A percentile compares a stretch with the other conserved stretches of the same genome.
Evolutionary conservation across 2,329 filamentous ascomycete genomes (phyloP).

Genomic region (Chaetomium olivaceum): DNA sequence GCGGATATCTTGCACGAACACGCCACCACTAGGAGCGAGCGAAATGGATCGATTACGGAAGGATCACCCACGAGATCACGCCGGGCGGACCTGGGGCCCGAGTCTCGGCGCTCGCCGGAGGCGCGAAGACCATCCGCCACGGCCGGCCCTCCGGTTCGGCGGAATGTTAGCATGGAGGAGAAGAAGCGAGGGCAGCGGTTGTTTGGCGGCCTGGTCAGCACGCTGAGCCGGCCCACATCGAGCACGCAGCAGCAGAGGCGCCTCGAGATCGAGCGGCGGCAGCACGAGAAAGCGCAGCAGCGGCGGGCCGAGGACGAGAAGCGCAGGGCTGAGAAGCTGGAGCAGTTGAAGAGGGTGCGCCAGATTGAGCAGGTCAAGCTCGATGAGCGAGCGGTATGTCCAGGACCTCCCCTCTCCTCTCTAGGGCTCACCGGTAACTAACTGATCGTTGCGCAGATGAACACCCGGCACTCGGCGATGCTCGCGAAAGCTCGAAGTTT

Average conservation of each 20-base stretch:
- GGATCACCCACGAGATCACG: conserved; percentile 6
- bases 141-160: conserved; percentile 38
- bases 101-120: conserved; percentile 12
- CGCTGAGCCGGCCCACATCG: conserved; percentile 71
- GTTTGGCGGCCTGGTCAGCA: conserved; percentile 79
- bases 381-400: conserved; percentile 73
- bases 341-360: conserved; percentile 61
- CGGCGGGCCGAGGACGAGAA: conserved; percentile 72
- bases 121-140: conserved; percentile 15
- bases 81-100: background rate
- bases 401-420: background rate
- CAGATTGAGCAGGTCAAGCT: conserved; percentile 71
- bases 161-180: conserved; percentile 65
- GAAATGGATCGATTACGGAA: background rate
- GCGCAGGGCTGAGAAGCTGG: conserved; percentile 64
- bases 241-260: conserved; percentile 67
- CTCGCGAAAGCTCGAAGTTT: conserved; percentile 72
- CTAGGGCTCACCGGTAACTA: conserved; percentile 28
- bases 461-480: conserved; percentile 70
- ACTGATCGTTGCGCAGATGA: conserved; percentile 59
- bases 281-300: conserved; percentile 72
- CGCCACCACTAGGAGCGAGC: background rate
- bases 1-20: background rate
- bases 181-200: conserved; percentile 81
- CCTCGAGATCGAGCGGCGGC: conserved; percentile 78